These are phyloP conservation scores for Monilinia fructigena DNA, from an alignment of 2,329 filamentous ascomycete genomes.

Conservation along the genomic window DNA sequence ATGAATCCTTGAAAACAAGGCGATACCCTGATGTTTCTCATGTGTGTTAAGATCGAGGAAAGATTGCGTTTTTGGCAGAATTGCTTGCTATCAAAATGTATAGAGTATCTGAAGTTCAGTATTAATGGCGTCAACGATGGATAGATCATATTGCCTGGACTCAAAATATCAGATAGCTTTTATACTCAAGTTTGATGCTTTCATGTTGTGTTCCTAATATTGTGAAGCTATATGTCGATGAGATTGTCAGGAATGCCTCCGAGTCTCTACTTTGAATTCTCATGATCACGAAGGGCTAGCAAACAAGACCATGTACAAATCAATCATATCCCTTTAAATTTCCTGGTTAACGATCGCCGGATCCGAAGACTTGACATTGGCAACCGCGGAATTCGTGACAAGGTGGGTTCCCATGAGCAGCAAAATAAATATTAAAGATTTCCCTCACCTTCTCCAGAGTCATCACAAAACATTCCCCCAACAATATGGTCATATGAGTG, in stretches of 20 bases:
- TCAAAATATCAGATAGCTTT: conserved; percentile 21
- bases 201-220: neutral
- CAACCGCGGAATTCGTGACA: conserved; percentile 3
- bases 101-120: conserved; percentile 20
- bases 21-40: conserved; percentile 23
- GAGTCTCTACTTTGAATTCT: neutral
- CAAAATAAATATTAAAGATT: conserved; percentile 21
- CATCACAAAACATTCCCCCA: neutral
- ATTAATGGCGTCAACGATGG: conserved; percentile 11
- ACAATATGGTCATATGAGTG: conserved; percentile 18
- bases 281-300: neutral
- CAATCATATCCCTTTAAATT: neutral
- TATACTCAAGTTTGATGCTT: conserved; percentile 7
- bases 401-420: conserved; percentile 3
- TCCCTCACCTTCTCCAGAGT: neutral
- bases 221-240: neutral
- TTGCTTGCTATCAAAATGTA: conserved; percentile 20
- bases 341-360: neutral
- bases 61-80: conserved; percentile 23
- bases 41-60: conserved; percentile 22
- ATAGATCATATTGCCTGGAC: conserved; percentile 12
- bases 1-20: conserved; percentile 22
- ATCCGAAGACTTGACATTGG: conserved; percentile 9
- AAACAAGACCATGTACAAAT: neutral
- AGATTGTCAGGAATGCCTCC: neutral